These are phyloP conservation scores for Penicillium sp. DNA, from an alignment of 2,329 filamentous ascomycete species.

Conservation along the genomic window DNA sequence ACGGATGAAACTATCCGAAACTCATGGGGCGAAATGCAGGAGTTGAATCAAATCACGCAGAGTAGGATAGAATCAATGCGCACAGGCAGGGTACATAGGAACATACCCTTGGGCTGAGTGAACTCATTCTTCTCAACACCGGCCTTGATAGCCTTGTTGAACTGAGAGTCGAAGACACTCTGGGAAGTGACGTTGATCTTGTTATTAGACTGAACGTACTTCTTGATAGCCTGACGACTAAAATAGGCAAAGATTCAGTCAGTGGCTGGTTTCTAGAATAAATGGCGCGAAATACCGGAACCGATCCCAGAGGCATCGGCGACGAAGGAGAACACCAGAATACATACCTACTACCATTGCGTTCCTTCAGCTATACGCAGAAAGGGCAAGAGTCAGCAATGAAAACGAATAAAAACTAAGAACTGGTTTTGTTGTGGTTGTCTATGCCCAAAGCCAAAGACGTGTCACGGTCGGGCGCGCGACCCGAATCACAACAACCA, in stretches of 20 bases:
- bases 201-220: slow-evolving; percentile 73
- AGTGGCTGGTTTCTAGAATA: slow-evolving; percentile 21
- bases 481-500: slow-evolving; percentile 41
- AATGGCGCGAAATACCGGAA: slow-evolving; percentile 27
- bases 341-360: slow-evolving; percentile 68
- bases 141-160: slow-evolving; percentile 79
- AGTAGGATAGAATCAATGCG: slow-evolving; percentile 6
- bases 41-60: neutral
- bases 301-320: slow-evolving; percentile 13
- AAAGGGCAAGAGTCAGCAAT: slow-evolving; percentile 51
- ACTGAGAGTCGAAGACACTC: slow-evolving; percentile 66
- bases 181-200: slow-evolving; percentile 57
- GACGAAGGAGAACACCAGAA: slow-evolving; percentile 29
- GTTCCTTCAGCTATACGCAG: slow-evolving; percentile 63
- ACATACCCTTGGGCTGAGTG: slow-evolving; percentile 84
- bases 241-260: slow-evolving; percentile 34
- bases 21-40: neutral
- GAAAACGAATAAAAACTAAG: slow-evolving; percentile 25
- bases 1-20: neutral
- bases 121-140: slow-evolving; percentile 88
- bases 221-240: slow-evolving; percentile 72
- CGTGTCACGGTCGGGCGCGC: slow-evolving; percentile 42
- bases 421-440: slow-evolving; percentile 27
- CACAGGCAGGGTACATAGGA: slow-evolving; percentile 21
- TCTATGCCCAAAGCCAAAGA: slow-evolving; percentile 24